Percentiles rank a stretch among this genome's conserved stretches.
These are phyloP conservation scores for Xylariaceae sp. DNA, from an alignment of 2,329 filamentous ascomycete species.

Conservation along the genomic window DNA sequence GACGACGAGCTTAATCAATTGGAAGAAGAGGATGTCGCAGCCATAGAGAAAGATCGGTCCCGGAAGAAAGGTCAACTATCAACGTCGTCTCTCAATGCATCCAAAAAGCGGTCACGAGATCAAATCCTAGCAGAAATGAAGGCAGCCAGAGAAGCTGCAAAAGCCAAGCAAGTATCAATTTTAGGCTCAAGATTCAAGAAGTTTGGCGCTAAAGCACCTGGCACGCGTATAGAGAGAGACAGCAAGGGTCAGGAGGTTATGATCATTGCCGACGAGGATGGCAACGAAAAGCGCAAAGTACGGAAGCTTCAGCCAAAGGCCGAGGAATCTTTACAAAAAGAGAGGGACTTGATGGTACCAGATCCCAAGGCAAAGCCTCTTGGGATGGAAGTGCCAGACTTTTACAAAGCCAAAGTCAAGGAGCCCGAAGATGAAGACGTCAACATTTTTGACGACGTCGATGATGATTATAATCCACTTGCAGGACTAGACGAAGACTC, in stretches of 20 bases:
- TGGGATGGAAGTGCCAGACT: constrained; percentile 65
- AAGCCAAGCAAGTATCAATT: constrained; percentile 48
- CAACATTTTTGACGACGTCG: constrained; percentile 65
- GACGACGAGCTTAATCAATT: constrained; percentile 66
- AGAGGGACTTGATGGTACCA: constrained; percentile 46
- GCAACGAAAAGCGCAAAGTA: constrained; percentile 64
- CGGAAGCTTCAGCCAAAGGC: constrained; percentile 48
- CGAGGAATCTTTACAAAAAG: constrained; percentile 34
- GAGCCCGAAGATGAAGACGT: constrained; percentile 55
- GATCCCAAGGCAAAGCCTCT: constrained; percentile 56
- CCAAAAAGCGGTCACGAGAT: constrained; percentile 62
- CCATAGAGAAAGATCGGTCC: constrained; percentile 48
- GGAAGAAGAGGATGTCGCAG: constrained; percentile 53
- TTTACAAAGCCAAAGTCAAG: constrained; percentile 48
- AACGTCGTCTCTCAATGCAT: constrained; percentile 48
- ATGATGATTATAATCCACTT: constrained; percentile 66
- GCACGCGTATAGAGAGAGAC: constrained; percentile 60
- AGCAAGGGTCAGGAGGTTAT: constrained; percentile 61
- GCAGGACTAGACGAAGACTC: constrained; percentile 51
- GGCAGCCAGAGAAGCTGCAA: constrained; percentile 59
- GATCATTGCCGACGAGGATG: constrained; percentile 64
- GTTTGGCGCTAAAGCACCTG: constrained; percentile 55
- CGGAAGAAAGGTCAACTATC: constrained; percentile 63
- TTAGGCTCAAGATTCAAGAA: constrained; percentile 63
- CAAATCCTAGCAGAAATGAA: constrained; percentile 68